Percentiles rank a stretch among this genome's conserved stretches.
Evolutionary conservation across 805 yeast species (phyloP).

Genomic region (Metschnikowia matae): DNA sequence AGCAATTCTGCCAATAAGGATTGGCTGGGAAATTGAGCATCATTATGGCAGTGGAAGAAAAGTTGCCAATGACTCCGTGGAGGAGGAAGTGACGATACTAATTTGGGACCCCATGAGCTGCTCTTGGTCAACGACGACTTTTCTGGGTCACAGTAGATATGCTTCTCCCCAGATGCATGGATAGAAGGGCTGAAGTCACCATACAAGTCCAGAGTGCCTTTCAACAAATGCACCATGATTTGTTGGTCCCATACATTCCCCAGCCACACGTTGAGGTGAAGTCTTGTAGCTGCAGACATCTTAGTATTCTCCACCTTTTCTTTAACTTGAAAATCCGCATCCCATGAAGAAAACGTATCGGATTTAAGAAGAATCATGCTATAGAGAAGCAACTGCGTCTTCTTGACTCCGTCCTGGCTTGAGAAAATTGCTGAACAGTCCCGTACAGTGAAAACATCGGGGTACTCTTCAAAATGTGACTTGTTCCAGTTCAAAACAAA

Average conservation of each 20-base stretch:
- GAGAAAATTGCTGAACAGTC: constrained; percentile 11
- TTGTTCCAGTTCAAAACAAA: constrained; percentile 15
- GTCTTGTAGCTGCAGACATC: constrained; percentile 75
- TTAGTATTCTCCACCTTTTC: constrained; percentile 80
- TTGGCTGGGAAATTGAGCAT: constrained; percentile 49
- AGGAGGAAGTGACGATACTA: constrained; percentile 25
- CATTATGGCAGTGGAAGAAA: constrained; percentile 57
- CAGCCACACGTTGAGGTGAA: constrained; percentile 59
- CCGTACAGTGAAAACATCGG: constrained; percentile 12
- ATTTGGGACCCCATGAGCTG: background rate
- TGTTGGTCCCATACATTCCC: constrained; percentile 80
- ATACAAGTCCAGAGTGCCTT: constrained; percentile 4
- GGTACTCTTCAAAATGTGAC: background rate
- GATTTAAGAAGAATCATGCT: constrained; percentile 8
- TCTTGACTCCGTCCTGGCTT: constrained; percentile 14
- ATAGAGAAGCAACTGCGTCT: constrained; percentile 18
- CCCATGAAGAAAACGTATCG: constrained; percentile 43
- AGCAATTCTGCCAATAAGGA: constrained; percentile 32
- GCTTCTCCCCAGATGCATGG: background rate
- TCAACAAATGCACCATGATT: constrained; percentile 23
- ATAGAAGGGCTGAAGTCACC: constrained; percentile 9
- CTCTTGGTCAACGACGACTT: constrained; percentile 10
- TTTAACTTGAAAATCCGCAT: constrained; percentile 59
- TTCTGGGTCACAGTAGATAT: constrained; percentile 15
- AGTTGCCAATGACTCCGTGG: constrained; percentile 55